Percentiles rank a stretch among this genome's conserved stretches.
phyloP scores from a whole-genome alignment of 345 rosid genomes.

The thale cress (Arabidopsis thaliana) region TAIR10.1 NC_003074.8:5595501-5596000 shows the following conservation, averaged over 20 bases:
- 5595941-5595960: neutral
- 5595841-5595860: no score
- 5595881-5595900: no score
- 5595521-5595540: slow-evolving; percentile 7
- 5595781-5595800: no score
- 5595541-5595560: slow-evolving; percentile 1
- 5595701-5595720: neutral
- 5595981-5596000: neutral
- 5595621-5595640: slow-evolving; percentile 7
- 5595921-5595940: no score
- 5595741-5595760: no score
- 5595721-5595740: no score
- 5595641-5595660: slow-evolving; percentile 8
- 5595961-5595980: neutral
- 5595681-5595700: slow-evolving; percentile 2
- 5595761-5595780: no score
- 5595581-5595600: slow-evolving; percentile 1
- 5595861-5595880: no score
- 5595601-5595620: neutral
- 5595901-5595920: no score
- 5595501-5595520: slow-evolving; percentile 38
- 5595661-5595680: slow-evolving; percentile 6
- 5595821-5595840: no score
- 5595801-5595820: no score
- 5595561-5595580: slow-evolving; percentile 29